These are phyloP conservation scores for Salicornia ramosissima DNA, from an alignment of 148 eudicot genomes.

Conservation along the genomic window DNA sequence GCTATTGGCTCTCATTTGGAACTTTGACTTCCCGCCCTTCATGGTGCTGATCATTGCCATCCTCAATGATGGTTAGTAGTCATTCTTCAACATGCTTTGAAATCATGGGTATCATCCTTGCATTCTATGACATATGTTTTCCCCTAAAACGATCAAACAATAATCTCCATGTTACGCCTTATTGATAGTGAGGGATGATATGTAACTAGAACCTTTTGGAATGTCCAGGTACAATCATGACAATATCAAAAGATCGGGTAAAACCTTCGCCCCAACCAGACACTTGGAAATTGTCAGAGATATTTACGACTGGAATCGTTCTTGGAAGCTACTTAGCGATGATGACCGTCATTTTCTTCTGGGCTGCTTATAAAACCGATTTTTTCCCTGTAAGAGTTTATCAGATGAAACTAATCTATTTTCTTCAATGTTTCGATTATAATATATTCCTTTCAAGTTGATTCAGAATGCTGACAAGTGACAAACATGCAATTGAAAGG, in stretches of 20 bases:
- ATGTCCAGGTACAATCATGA: slow-evolving; percentile 51
- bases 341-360: slow-evolving; percentile 48
- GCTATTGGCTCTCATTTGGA: slow-evolving; percentile 51
- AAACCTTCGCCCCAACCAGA: slow-evolving; percentile 53
- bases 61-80: slow-evolving; percentile 41
- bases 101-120: not conserved
- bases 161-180: too few species aligned
- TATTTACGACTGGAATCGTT: slow-evolving; percentile 43
- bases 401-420: not conserved
- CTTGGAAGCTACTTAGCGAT: slow-evolving; percentile 47
- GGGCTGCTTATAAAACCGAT: slow-evolving; percentile 45
- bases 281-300: slow-evolving; percentile 46
- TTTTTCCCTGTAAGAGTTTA: slow-evolving; percentile 45
- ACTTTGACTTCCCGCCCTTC: slow-evolving; percentile 49
- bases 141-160: too few species aligned
- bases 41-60: slow-evolving; percentile 60
- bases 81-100: slow-evolving; percentile 1
- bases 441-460: not conserved
- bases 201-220: not conserved
- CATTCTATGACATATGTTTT: not conserved
- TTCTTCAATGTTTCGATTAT: not conserved
- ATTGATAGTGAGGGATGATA: not conserved
- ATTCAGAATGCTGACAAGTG: not conserved
- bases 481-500: not conserved
- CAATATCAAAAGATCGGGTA: slow-evolving; percentile 55